These are phyloP conservation scores for Fusarium verticillioides DNA, from an alignment of 2,329 filamentous ascomycete species.

Conservation along the genomic window DNA sequence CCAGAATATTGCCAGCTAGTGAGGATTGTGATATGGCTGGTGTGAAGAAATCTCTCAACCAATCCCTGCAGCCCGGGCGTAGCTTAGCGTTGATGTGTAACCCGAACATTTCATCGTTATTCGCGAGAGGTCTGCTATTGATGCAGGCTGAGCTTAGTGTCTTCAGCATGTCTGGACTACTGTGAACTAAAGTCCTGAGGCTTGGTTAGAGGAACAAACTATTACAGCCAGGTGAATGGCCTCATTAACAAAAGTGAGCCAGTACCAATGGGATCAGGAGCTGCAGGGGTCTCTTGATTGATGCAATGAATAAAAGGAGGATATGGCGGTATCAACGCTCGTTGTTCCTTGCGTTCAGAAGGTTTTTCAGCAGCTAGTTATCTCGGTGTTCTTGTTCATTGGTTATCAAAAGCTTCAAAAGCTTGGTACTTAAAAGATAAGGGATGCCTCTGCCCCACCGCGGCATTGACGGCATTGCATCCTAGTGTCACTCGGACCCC, in stretches of 20 bases:
- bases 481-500: background rate
- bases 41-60: background rate
- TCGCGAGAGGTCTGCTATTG: background rate
- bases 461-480: background rate
- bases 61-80: too few relatives aligned
- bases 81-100: background rate
- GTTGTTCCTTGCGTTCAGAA: accelerated
- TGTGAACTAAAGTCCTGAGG: background rate
- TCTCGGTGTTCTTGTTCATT: accelerated
- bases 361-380: accelerated
- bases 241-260: background rate
- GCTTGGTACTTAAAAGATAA: background rate
- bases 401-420: too few relatives aligned
- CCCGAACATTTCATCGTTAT: background rate
- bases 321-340: accelerated
- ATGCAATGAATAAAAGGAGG: background rate
- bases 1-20: background rate
- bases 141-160: background rate
- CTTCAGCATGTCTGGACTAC: background rate
- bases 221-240: too few relatives aligned
- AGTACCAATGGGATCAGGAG: background rate
- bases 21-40: background rate
- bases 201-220: background rate
- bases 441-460: background rate
- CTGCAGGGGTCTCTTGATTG: too few relatives aligned